Conservation (phyloP, 331 rosid species). For the Quercus lobata region DNA sequence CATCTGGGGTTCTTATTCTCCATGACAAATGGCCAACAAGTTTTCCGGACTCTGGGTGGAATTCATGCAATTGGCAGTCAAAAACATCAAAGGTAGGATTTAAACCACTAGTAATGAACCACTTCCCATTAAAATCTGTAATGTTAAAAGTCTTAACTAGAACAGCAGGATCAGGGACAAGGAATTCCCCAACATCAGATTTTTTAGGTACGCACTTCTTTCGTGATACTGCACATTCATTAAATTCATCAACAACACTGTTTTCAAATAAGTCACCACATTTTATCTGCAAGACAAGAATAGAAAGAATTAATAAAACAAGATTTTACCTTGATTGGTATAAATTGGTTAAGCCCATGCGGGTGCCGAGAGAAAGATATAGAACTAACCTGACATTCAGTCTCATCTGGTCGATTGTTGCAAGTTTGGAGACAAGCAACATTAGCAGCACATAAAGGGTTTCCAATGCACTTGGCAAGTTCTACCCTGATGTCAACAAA, state of each 20-base stretch:
- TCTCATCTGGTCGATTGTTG: conserved; percentile 93
- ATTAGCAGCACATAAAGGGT: conserved; percentile 93
- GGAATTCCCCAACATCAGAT: conserved; percentile 95
- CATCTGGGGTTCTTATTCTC: conserved; percentile 87
- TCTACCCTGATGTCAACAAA: conserved; percentile 64
- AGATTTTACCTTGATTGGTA: background rate
- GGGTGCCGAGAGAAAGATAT: background rate
- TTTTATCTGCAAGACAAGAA: conserved; percentile 53
- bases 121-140: conserved; percentile 77
- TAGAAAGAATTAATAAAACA: conserved; percentile 14
- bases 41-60: conserved; percentile 61
- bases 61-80: conserved; percentile 88
- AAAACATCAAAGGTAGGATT: conserved; percentile 82
- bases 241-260: conserved; percentile 87
- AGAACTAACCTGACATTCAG: conserved; percentile 83
- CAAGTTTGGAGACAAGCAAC: conserved; percentile 96
- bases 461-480: conserved; percentile 75
- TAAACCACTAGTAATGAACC: conserved; percentile 89
- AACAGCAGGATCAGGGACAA: conserved; percentile 69
- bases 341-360: background rate
- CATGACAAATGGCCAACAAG: conserved; percentile 79
- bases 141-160: conserved; percentile 75
- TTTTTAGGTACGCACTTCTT: conserved; percentile 92
- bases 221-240: conserved; percentile 91
- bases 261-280: conserved; percentile 92